Evolutionary conservation across 192 early-diverging fungal genomes (phyloP).

Genomic region (Jimgerdemannia flammicorona): DNA sequence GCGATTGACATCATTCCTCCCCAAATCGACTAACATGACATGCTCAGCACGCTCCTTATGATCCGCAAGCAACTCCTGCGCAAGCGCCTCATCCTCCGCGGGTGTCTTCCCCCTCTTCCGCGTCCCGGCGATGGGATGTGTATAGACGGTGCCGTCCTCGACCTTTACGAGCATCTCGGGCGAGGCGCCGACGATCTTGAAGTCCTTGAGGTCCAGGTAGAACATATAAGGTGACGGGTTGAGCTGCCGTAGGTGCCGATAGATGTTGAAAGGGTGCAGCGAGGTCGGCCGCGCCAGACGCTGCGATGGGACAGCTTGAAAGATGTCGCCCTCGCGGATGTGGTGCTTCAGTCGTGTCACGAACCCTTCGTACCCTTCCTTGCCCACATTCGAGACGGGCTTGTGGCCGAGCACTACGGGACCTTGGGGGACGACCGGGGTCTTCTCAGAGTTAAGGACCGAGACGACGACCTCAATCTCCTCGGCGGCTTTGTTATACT

Average conservation of each 20-base stretch:
- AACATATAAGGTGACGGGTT: conserved; percentile 99
- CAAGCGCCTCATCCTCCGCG: conserved; percentile 89
- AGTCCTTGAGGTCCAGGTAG: conserved; percentile 91
- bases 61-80: conserved; percentile 84
- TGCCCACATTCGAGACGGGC: conserved; percentile 84
- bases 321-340: conserved; percentile 94
- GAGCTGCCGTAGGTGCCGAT: conserved; percentile 88
- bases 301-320: conserved; percentile 97
- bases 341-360: conserved; percentile 85
- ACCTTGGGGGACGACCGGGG: conserved; percentile 77
- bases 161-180: conserved; percentile 98
- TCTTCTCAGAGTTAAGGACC: conserved; percentile 64
- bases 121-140: conserved; percentile 98
- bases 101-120: conserved; percentile 81
- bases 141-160: conserved; percentile 72
- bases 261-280: conserved; percentile 98
- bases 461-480: conserved; percentile 68
- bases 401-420: conserved; percentile 65
- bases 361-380: conserved; percentile 88
- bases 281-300: conserved; percentile 81
- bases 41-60: conserved; percentile 98
- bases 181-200: conserved; percentile 95
- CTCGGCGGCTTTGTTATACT: conserved; percentile 67
- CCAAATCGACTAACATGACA: conserved; percentile 99
- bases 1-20: conserved; percentile 97